phyloP scores from a whole-genome alignment of 1,284 basidiomycete species.

The Cryptococcus hybrid region DNA sequence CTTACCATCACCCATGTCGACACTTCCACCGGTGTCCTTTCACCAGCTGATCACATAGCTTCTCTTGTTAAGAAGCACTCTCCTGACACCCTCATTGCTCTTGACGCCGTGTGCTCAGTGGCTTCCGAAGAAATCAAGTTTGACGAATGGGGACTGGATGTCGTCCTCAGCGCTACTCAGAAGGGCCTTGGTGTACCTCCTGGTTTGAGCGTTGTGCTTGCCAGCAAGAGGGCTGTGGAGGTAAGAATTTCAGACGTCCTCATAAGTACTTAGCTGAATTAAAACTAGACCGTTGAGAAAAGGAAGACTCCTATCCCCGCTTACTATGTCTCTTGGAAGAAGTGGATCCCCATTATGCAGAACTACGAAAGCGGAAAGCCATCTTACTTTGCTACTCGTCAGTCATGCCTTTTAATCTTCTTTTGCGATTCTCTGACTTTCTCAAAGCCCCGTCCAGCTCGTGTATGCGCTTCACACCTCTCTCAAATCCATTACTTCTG shows the following conservation, averaged over 20 bases:
- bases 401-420: slow-evolving; percentile 14
- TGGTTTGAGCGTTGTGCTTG: slow-evolving; percentile 82
- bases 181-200: slow-evolving; percentile 97
- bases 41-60: slow-evolving; percentile 75
- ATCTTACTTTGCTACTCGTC: slow-evolving; percentile 87
- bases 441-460: slow-evolving; percentile 69
- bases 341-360: slow-evolving; percentile 93
- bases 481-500: slow-evolving; percentile 66
- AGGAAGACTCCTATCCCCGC: slow-evolving; percentile 69
- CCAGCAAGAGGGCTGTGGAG: slow-evolving; percentile 75
- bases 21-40: slow-evolving; percentile 88
- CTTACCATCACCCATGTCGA: slow-evolving; percentile 88
- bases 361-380: slow-evolving; percentile 60
- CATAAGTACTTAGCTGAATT: background rate
- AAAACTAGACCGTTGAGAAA: slow-evolving; percentile 61
- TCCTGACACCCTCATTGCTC: slow-evolving; percentile 81
- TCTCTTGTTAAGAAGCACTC: slow-evolving; percentile 73
- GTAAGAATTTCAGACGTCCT: slow-evolving; percentile 37
- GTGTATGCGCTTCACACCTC: slow-evolving; percentile 86
- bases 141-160: slow-evolving; percentile 91
- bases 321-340: slow-evolving; percentile 90
- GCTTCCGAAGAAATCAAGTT: slow-evolving; percentile 94
- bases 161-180: slow-evolving; percentile 86
- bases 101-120: slow-evolving; percentile 94
- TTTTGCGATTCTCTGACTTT: background rate